A percentile compares a stretch with the other conserved stretches of the same genome.
phyloP scores from a whole-genome alignment of 352 stramenopile species.

The Phytophthora rubi region DNA sequence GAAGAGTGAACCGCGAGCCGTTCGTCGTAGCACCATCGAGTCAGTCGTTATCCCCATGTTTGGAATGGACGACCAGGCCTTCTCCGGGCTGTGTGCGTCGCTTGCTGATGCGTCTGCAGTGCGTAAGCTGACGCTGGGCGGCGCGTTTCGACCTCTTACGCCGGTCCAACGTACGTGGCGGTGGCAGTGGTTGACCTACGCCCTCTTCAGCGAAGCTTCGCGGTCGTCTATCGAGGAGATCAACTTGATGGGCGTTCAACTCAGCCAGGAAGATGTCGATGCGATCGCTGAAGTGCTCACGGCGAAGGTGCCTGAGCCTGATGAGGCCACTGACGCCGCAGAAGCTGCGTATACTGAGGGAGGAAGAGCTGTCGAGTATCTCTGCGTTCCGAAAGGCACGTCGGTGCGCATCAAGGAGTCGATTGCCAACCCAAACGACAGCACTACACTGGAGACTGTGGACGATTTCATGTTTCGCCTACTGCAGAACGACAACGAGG shows the following conservation, averaged over 20 bases:
- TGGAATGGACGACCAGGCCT: constrained; percentile 31
- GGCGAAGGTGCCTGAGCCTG: constrained; percentile 28
- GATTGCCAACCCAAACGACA: constrained; percentile 16
- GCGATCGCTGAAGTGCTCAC: constrained; percentile 29
- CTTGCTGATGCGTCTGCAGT: constrained; percentile 25
- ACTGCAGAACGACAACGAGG: constrained; percentile 28
- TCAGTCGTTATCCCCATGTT: constrained; percentile 38
- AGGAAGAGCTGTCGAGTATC: constrained; percentile 12
- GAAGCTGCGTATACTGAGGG: constrained; percentile 16
- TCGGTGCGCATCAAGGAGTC: constrained; percentile 26
- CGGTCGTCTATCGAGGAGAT: constrained; percentile 38
- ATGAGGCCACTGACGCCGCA: constrained; percentile 4
- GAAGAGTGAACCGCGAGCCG: constrained; percentile 15
- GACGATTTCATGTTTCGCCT: constrained; percentile 29
- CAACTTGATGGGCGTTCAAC: constrained; percentile 26
- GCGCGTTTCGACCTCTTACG: constrained; percentile 27
- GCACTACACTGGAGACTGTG: constrained; percentile 25
- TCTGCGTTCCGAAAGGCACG: constrained; percentile 23
- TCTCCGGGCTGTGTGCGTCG: constrained; percentile 31
- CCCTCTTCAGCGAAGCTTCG: constrained; percentile 31
- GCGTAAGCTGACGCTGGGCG: constrained; percentile 29
- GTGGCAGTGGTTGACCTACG: constrained; percentile 39
- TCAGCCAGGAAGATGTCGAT: constrained; percentile 26
- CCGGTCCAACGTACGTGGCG: constrained; percentile 26
- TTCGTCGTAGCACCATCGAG: constrained; percentile 26